These are phyloP conservation scores for Leucocoprinus birnbaumii DNA, from an alignment of 768 basidiomycete species.

Conservation along the genomic window DNA sequence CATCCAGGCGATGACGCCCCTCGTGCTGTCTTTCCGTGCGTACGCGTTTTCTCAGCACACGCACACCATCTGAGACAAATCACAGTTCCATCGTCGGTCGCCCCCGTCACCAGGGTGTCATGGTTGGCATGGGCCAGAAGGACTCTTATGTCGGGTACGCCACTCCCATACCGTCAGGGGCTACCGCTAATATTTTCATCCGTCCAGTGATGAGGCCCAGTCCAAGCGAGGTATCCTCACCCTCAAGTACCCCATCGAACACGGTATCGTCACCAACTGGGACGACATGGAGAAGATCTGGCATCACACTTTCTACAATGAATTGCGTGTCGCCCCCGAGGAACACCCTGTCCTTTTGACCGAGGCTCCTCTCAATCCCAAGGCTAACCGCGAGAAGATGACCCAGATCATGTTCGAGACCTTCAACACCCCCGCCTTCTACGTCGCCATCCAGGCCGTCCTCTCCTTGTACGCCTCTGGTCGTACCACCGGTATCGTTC, in stretches of 20 bases:
- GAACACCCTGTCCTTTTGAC: constrained; percentile 91
- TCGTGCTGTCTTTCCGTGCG: constrained; percentile 94
- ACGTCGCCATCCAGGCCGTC: constrained; percentile 90
- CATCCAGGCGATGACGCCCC: constrained; percentile 81
- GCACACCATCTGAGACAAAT: constrained; percentile 7
- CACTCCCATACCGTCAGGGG: background rate
- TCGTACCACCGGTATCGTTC: constrained; percentile 91
- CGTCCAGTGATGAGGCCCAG: constrained; percentile 79
- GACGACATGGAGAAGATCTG: constrained; percentile 99
- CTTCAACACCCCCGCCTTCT: constrained; percentile 91
- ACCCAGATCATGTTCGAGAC: constrained; percentile 98
- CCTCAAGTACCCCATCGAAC: constrained; percentile 90
- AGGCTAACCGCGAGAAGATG: constrained; percentile 92
- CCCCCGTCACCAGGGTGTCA: constrained; percentile 91
- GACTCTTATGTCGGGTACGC: constrained; percentile 93
- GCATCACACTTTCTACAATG: constrained; percentile 98
- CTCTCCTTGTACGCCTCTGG: constrained; percentile 91
- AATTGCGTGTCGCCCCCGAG: constrained; percentile 89
- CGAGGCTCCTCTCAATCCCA: constrained; percentile 91
- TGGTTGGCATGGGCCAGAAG: constrained; percentile 97
- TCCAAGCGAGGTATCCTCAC: constrained; percentile 92
- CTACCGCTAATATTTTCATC: constrained; percentile 82
- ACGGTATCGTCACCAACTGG: constrained; percentile 98
- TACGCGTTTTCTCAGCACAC: constrained; percentile 16
- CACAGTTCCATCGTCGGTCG: constrained; percentile 88